Percentiles rank a stretch among this genome's conserved stretches.
Evolutionary conservation across 2,329 filamentous ascomycete genomes (phyloP).

Genomic region (Metarhizium sp.): DNA sequence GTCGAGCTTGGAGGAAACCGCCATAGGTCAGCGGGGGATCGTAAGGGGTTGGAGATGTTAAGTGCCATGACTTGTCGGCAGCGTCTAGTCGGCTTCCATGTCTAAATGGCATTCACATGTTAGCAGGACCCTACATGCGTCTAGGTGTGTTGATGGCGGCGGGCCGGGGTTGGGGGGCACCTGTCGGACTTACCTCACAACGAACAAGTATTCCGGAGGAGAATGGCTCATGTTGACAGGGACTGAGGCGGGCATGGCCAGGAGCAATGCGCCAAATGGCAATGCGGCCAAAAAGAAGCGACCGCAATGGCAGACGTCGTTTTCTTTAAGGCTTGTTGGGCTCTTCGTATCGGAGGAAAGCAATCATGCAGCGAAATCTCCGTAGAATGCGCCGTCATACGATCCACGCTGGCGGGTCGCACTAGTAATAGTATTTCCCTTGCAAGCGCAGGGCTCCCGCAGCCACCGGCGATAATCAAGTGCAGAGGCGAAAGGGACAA

Average conservation of each 20-base stretch:
- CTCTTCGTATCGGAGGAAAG: background rate
- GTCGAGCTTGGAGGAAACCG: constrained; percentile 80
- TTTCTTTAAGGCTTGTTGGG: background rate
- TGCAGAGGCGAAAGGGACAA: background rate
- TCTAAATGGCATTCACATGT: constrained; percentile 30
- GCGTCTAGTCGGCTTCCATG: constrained; percentile 92
- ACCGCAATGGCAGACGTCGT: background rate
- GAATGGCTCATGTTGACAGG: constrained; percentile 6
- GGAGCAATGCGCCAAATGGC: background rate
- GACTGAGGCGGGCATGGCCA: background rate
- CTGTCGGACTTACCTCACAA: constrained; percentile 26
- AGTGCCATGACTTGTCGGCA: constrained; percentile 90
- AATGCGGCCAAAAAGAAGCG: background rate
- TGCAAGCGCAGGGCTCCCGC: background rate
- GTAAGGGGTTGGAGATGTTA: constrained; percentile 87
- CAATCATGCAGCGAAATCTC: background rate
- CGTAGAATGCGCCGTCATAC: background rate
- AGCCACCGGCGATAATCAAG: background rate
- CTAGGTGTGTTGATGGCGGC: background rate
- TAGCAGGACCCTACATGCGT: background rate
- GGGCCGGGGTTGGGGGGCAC: too few species aligned
- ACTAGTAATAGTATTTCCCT: background rate
- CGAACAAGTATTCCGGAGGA: constrained; percentile 32
- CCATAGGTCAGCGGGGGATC: constrained; percentile 92
- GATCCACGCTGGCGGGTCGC: background rate